phyloP scores from a whole-genome alignment of 176 grass and related monocot genomes.

The Melocanna baccifera region DNA sequence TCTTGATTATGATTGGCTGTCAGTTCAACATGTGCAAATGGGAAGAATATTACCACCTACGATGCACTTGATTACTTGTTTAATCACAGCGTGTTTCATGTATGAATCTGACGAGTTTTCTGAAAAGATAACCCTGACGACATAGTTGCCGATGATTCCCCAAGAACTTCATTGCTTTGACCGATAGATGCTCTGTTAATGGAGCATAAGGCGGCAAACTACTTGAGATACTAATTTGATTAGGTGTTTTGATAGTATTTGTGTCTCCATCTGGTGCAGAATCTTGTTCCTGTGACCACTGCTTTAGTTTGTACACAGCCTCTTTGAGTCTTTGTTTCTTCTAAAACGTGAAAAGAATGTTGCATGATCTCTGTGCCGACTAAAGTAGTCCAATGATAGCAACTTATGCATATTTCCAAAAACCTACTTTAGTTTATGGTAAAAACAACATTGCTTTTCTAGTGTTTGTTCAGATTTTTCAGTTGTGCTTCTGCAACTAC shows the following conservation, averaged over 20 bases:
- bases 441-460: background rate
- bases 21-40: constrained; percentile 3
- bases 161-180: background rate
- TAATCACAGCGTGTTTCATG: background rate
- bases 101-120: background rate
- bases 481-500: too few relatives aligned
- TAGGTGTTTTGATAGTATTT: constrained; percentile 18
- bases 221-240: background rate
- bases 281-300: constrained; percentile 37
- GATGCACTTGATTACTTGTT: background rate
- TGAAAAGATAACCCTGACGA: background rate
- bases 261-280: constrained; percentile 26
- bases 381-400: background rate
- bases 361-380: background rate
- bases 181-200: background rate
- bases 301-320: constrained; percentile 28
- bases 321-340: background rate
- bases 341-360: constrained; percentile 1
- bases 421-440: background rate
- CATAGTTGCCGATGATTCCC: background rate
- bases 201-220: background rate
- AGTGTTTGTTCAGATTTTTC: too few relatives aligned
- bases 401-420: background rate
- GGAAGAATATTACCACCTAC: constrained; percentile 16
- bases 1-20: background rate